A percentile compares a stretch with the other conserved stretches of the same genome.
Evolutionary conservation across 2,329 filamentous ascomycete genomes (phyloP).

Genomic region (Botryotinia convoluta): DNA sequence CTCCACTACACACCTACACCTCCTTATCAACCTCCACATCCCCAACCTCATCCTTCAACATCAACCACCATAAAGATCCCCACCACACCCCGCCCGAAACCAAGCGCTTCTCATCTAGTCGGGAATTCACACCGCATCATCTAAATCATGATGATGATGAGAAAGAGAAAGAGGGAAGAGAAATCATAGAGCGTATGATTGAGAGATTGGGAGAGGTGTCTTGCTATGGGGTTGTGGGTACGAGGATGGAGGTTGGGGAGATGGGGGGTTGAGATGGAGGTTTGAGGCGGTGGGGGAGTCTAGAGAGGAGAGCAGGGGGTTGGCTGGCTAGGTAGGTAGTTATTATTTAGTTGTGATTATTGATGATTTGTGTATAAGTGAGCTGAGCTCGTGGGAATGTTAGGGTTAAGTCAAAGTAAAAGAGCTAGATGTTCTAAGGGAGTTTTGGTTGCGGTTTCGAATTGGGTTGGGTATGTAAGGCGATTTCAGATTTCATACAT

Average conservation of each 20-base stretch:
- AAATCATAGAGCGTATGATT: not conserved
- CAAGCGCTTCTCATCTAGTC: rapidly evolving
- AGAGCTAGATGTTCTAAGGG: not conserved
- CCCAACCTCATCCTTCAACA: not conserved
- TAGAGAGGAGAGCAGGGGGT: too few species aligned
- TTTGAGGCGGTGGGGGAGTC: not conserved
- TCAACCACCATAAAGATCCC: rapidly evolving
- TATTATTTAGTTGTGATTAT: too few species aligned
- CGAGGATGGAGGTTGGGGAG: not conserved
- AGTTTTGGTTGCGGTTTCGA: too few species aligned
- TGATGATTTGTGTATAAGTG: too few species aligned
- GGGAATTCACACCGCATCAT: not conserved
- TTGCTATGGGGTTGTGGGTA: not conserved
- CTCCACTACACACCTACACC: rapidly evolving
- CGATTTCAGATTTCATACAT: not conserved
- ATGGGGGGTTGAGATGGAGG: too few species aligned
- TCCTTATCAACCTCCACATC: not conserved
- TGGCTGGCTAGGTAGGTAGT: not conserved
- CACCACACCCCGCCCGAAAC: rapidly evolving
- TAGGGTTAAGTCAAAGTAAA: rapidly evolving
- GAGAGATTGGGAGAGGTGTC: not conserved
- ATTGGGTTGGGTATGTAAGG: not conserved
- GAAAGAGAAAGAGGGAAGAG: not conserved
- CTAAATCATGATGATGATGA: not conserved
- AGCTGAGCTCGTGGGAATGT: too few species aligned